Conservation (phyloP, 768 basidiomycete species). For the Mycena pura region DNA sequence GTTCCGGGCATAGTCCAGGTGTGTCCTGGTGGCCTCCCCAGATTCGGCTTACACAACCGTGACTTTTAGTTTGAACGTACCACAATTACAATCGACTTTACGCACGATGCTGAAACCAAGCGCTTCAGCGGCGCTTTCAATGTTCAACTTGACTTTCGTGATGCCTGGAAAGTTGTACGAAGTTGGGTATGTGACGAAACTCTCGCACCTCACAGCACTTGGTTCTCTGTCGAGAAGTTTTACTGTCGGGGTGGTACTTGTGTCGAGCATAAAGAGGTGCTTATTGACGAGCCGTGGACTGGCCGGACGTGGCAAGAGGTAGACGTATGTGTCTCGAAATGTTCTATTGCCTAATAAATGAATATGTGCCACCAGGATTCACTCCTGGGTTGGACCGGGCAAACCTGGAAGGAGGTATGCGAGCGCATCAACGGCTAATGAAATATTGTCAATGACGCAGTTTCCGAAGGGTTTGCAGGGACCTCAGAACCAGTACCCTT, state of each 20-base stretch:
- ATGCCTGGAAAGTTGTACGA: not conserved
- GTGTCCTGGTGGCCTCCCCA: not conserved
- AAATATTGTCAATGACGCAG: no score
- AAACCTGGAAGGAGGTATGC: no score
- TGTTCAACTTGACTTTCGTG: not conserved
- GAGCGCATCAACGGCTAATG: no score
- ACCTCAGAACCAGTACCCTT: not conserved
- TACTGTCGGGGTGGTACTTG: not conserved
- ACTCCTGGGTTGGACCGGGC: not conserved
- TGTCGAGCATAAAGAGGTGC: not conserved
- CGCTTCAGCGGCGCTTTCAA: not conserved
- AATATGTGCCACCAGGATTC: not conserved
- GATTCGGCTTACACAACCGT: not conserved
- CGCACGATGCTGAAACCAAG: not conserved
- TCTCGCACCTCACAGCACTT: not conserved
- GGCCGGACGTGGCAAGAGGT: not conserved
- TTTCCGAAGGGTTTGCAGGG: not conserved
- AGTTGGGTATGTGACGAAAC: not conserved
- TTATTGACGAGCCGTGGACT: not conserved
- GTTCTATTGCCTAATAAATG: no score
- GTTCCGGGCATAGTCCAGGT: conserved; percentile 15
- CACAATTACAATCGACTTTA: not conserved
- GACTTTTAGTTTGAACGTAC: conserved; percentile 6
- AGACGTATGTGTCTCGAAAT: not conserved
- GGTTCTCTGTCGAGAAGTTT: not conserved